Base-by-base conservation (phyloP, 2,329 filamentous ascomycete species). In the Trichoderma atrobrunneum region DNA sequence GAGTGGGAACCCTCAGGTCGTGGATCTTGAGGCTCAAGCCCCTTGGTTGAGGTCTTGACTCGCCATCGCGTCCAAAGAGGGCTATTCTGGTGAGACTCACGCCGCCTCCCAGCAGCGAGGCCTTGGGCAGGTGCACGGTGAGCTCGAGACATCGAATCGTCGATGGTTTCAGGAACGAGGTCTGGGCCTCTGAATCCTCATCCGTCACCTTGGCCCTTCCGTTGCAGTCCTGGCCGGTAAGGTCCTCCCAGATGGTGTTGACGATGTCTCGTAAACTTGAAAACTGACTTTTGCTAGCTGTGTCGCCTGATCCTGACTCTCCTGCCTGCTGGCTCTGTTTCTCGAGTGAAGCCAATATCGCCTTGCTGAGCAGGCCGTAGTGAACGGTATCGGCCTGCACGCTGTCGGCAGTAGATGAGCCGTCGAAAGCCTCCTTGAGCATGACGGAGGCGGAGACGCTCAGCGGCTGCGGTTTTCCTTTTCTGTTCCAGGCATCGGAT, bases 361-460 rank as follows among this genome's bases (percentile, higher is more conserved):
- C 84, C 81, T 94, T 93, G 82, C 89, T 90, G 16, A 94, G 84
- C 11, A 83, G 85, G 2, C 92, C 92, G 77, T 95, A 95, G 82
- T 95, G 91, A 28, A 94, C 88, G 2, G 92, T 94, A 78, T 92
- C 92, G n/a, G 81, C 80, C 60, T 89, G 87, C 39, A 95, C 86
- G 10, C 82, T 82, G 81, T 95, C 92, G 5, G 80, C 80, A 1
- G 84, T 77, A 0, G 90, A 89, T 1, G 91, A 88, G 0, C 86
- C 84, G 62, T 82, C 82, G 77, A 94, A 93, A 0, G 85, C 80
- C 8, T 82, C 78, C 16, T 81, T 79, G 73, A 94, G 85, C 3
- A 84, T 85, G 4, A 93, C 84, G 24, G 86, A 85, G 39, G 89
- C 86, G 5, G 89, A 90, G 10, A 94, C 76, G 7, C 88, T 78